Evolutionary conservation across 75 land plant species (phyloP).

Genomic region (Ceratopteris richardii): DNA sequence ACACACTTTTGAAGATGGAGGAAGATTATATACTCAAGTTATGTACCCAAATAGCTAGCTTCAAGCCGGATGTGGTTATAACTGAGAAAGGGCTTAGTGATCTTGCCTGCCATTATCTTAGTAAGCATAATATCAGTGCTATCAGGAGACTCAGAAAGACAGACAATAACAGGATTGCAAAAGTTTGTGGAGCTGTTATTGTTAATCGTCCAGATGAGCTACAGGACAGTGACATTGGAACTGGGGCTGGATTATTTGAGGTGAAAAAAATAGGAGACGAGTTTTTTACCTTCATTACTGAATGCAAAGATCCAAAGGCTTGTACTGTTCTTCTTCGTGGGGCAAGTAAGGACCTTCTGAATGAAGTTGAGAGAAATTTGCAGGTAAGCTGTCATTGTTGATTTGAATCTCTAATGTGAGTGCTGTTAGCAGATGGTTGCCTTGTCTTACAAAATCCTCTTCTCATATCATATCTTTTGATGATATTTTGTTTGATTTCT

Average conservation of each 20-base stretch:
- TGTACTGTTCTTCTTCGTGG: conserved; percentile 90
- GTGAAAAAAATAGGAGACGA: conserved; percentile 94
- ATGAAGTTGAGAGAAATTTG: conserved; percentile 95
- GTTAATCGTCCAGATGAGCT: conserved; percentile 94
- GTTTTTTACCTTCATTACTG: conserved; percentile 77
- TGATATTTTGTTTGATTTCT: too few relatives aligned
- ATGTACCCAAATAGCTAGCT: conserved; percentile 70
- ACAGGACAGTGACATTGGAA: conserved; percentile 94
- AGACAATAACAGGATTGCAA: conserved; percentile 90
- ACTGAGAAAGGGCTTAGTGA: conserved; percentile 94
- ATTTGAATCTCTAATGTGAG: too few relatives aligned
- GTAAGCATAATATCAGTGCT: conserved; percentile 87
- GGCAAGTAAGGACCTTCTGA: conserved; percentile 88
- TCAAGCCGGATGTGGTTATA: conserved; percentile 89
- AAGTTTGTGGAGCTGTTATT: conserved; percentile 90
- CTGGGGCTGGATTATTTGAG: conserved; percentile 92
- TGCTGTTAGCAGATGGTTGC: too few relatives aligned
- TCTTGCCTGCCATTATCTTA: conserved; percentile 78
- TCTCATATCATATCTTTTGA: too few relatives aligned
- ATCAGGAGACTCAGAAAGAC: conserved; percentile 82
- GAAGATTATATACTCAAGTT: conserved; percentile 82
- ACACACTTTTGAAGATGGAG: conserved; percentile 72
- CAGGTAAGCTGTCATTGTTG: conserved; percentile 39
- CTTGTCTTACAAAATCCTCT: too few relatives aligned
- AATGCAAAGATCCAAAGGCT: conserved; percentile 93